These are phyloP conservation scores for Rhodotorula mucilaginosa DNA, from an alignment of 1,284 basidiomycete genomes.

Conservation along the genomic window DNA sequence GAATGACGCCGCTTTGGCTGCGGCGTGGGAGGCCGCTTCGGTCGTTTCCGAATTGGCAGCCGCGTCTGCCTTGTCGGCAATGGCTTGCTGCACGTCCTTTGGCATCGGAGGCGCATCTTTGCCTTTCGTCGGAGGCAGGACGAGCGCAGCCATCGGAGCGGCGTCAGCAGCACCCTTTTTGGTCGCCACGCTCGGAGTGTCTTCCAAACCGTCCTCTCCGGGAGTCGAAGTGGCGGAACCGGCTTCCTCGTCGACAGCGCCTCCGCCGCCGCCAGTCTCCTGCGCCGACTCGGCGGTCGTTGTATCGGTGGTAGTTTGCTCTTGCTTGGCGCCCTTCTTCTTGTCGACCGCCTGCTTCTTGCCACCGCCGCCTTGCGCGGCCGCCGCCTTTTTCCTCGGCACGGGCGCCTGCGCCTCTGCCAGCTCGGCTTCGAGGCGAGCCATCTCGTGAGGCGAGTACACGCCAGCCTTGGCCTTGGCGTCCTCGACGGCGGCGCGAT, in stretches of 20 bases:
- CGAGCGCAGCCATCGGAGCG: conserved; percentile 21
- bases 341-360: neutral
- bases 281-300: neutral
- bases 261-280: neutral
- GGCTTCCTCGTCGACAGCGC: neutral
- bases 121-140: neutral
- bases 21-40: conserved; percentile 10
- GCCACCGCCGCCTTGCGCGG: too few relatives aligned
- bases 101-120: neutral
- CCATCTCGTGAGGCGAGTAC: neutral
- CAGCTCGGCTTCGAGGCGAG: neutral
- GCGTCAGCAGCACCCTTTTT: conserved; percentile 10
- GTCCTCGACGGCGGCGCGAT: neutral
- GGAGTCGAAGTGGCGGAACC: neutral
- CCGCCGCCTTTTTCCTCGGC: neutral
- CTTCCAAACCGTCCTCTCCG: conserved; percentile 10
- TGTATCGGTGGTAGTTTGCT: too few relatives aligned
- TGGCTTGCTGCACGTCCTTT: neutral
- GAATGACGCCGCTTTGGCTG: neutral
- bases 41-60: neutral
- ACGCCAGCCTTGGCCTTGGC: conserved; percentile 2
- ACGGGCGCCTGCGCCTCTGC: neutral
- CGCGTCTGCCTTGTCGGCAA: neutral
- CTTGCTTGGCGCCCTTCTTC: neutral
- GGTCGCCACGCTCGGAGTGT: conserved; percentile 19